Base-by-base conservation (phyloP, 176 grass and related monocot genomes). In the Zoysia pacifica region DNA sequence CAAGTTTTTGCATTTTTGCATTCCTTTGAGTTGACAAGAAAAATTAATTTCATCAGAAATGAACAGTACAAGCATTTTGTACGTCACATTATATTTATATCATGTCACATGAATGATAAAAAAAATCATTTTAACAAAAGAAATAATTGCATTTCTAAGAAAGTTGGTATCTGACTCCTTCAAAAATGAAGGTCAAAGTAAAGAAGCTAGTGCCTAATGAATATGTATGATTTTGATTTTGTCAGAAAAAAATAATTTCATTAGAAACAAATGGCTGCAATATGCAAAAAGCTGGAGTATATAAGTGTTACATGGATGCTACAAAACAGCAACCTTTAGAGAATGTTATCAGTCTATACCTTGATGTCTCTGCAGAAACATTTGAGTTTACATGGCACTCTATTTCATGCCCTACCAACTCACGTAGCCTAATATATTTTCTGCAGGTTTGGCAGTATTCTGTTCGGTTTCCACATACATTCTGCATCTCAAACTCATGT, bases 401-500 rank as follows among this genome's bases (percentile, higher is more conserved):
- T 49, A 86, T 91, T 85, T 93, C 92, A 1, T 98, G 92, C 7
- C 84, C 75, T 83, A 77, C 71, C 85, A 73, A 90, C 82, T 98
- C 92, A 83, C 84, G 63, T 15, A 98, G 84, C 58, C 96, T 90
- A 78, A 94, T 71, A 81, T 98, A 98, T 66, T 91, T 98, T 16
- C 81, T 88, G 77, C 96, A 98, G 49, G 53, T 86, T 54, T 80
- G 73, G 78, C 96, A 98, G 79, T 87, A 84, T 68, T 98, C 96
- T 45, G 96, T 98, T 75, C 96, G 86, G 72, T 94, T 98, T 58
- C 96, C 96, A 66, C 96, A 98, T 82, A 98, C 84, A 88, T 98
- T 92, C 96, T 98, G 79, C 11, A 86, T 81, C 35, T 65, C 14
- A 79, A 74, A 73, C 48, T 40, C 85, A 13, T 77, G 40, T 62